Conservation (phyloP, 2,329 filamentous ascomycete genomes). For the Emmonsia crescens region DNA sequence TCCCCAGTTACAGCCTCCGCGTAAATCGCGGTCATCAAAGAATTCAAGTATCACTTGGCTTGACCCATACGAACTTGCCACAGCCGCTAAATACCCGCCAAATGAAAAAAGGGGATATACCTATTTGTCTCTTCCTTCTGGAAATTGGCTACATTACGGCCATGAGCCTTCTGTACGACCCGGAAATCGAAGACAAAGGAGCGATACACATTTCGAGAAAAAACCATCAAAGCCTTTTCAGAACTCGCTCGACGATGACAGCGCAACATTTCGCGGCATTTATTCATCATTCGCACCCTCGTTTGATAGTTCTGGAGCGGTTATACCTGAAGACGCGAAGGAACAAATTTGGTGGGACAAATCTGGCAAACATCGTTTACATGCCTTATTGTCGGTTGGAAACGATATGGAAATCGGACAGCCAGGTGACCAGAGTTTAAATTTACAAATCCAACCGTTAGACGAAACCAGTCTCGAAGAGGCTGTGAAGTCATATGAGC, state of each 20-base stretch:
- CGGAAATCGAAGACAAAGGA: neutral
- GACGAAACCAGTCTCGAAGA: constrained; percentile 33
- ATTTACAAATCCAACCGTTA: constrained; percentile 19
- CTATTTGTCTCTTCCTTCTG: constrained; percentile 29
- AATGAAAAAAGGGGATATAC: constrained; percentile 32
- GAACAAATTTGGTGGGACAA: constrained; percentile 38
- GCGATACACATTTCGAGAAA: neutral
- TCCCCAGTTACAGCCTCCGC: constrained; percentile 32
- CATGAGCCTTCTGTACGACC: constrained; percentile 3
- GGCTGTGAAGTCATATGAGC: constrained; percentile 32
- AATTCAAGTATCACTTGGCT: constrained; percentile 28
- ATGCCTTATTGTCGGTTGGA: constrained; percentile 24
- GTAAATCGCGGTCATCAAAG: constrained; percentile 25
- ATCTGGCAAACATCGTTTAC: constrained; percentile 29
- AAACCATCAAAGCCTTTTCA: neutral
- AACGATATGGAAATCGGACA: constrained; percentile 10
- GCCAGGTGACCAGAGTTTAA: constrained; percentile 10
- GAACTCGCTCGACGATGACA: constrained; percentile 17
- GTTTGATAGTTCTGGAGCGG: constrained; percentile 34
- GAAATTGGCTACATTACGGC: constrained; percentile 36
- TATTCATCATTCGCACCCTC: constrained; percentile 41
- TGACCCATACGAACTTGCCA: constrained; percentile 30
- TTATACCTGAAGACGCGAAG: constrained; percentile 34
- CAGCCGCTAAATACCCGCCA: constrained; percentile 24
- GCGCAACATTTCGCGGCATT: constrained; percentile 31